A percentile compares a stretch with the other conserved stretches of the same genome.
Evolutionary conservation across 2,329 filamentous ascomycete genomes (phyloP).

Genomic region (Cladosporium sp.): DNA sequence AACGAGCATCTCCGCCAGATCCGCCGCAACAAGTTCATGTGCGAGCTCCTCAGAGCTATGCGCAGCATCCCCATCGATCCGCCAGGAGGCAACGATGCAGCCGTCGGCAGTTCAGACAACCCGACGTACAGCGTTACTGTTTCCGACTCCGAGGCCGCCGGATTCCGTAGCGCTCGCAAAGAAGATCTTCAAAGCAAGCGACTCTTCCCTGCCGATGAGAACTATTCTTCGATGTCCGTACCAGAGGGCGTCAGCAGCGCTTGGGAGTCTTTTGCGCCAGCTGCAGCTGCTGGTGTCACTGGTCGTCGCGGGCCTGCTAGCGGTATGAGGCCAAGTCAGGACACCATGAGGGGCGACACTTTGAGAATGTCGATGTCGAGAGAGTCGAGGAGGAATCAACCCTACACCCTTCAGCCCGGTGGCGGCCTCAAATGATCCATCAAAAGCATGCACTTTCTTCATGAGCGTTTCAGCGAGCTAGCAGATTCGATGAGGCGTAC

Average conservation of each 20-base stretch:
- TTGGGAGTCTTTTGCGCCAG: slow-evolving; percentile 6
- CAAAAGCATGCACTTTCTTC: neutral
- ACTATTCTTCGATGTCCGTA: neutral
- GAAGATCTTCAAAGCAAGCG: slow-evolving; percentile 16
- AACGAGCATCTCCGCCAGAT: slow-evolving; percentile 75
- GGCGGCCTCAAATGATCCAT: slow-evolving; percentile 3
- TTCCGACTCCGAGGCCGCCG: slow-evolving; percentile 33
- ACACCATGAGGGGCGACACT: neutral
- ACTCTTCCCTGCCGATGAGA: slow-evolving; percentile 9
- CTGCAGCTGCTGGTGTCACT: slow-evolving; percentile 9
- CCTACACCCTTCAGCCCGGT: neutral
- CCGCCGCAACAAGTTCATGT: slow-evolving; percentile 92
- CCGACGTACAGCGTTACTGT: slow-evolving; percentile 77
- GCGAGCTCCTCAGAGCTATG: slow-evolving; percentile 77
- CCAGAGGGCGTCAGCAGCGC: slow-evolving; percentile 17
- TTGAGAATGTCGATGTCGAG: neutral
- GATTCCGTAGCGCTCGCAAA: slow-evolving; percentile 13
- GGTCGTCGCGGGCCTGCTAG: slow-evolving; percentile 7
- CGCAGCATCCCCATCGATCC: slow-evolving; percentile 81
- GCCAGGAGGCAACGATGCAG: slow-evolving; percentile 68
- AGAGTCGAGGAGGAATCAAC: slow-evolving; percentile 8
- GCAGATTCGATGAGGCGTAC: neutral
- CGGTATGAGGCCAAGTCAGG: slow-evolving; percentile 12
- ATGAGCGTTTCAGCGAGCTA: slow-evolving; percentile 13
- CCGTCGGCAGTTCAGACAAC: slow-evolving; percentile 62